phyloP scores from a whole-genome alignment of 192 early-diverging fungal genomes.

The Backusella macrospora region DNA sequence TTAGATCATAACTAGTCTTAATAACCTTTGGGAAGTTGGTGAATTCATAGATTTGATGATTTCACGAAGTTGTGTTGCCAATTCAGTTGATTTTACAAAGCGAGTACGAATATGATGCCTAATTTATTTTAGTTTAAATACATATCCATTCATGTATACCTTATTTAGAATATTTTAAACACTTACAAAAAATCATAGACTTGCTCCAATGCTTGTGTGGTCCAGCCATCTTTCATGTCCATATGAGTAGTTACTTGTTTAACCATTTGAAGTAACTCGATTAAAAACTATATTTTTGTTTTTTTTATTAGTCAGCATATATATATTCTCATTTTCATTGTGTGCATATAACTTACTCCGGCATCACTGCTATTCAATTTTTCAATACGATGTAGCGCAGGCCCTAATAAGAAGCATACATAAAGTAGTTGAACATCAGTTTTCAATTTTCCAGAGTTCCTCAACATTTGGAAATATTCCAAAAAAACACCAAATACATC shows the following conservation, averaged over 20 bases:
- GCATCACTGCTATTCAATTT: slow-evolving; percentile 50
- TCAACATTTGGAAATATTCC: slow-evolving; percentile 45
- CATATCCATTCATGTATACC: background rate
- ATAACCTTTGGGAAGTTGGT: slow-evolving; percentile 37
- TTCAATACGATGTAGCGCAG: slow-evolving; percentile 72
- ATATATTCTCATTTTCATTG: background rate
- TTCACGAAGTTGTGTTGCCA: slow-evolving; percentile 28
- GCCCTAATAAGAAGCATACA: slow-evolving; percentile 70
- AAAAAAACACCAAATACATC: slow-evolving; percentile 60
- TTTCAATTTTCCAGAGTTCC: slow-evolving; percentile 45
- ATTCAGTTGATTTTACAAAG: slow-evolving; percentile 51
- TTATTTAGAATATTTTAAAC: background rate
- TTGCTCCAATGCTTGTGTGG: slow-evolving; percentile 49
- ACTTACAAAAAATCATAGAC: slow-evolving; percentile 59
- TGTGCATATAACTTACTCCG: slow-evolving; percentile 26
- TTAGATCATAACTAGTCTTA: slow-evolving; percentile 35
- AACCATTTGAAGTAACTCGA: slow-evolving; percentile 49
- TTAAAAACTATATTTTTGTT: slow-evolving; percentile 38
- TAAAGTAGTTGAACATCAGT: slow-evolving; percentile 77
- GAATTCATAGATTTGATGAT: slow-evolving; percentile 43
- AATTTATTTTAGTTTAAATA: background rate
- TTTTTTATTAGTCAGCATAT: background rate
- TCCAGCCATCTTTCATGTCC: slow-evolving; percentile 47
- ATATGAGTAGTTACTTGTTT: slow-evolving; percentile 45
- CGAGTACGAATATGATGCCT: slow-evolving; percentile 51